These are phyloP conservation scores for Amaranthus palmeri DNA, from an alignment of 148 eudicot species.

Conservation along the genomic window DNA sequence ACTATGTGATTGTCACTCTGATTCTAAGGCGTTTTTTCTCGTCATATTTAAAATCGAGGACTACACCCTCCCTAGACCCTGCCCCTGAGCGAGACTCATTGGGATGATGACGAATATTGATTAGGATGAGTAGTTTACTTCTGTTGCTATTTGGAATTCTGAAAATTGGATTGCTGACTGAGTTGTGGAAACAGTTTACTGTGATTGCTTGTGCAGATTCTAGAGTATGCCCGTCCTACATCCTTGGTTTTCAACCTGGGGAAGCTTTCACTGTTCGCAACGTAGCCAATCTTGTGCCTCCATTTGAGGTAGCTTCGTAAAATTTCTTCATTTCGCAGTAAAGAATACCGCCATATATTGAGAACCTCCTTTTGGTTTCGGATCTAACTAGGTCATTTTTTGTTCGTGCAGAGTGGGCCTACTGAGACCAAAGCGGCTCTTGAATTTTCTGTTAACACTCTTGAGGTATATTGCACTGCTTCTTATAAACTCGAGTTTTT, in stretches of 20 bases:
- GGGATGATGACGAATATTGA: too few species aligned
- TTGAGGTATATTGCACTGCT: constrained; percentile 49
- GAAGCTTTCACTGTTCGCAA: constrained; percentile 85
- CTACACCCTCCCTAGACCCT: too few species aligned
- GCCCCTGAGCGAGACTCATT: too few species aligned
- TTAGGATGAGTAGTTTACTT: too few species aligned
- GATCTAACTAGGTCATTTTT: background rate
- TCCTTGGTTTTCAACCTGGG: constrained; percentile 88
- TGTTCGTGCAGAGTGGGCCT: constrained; percentile 67
- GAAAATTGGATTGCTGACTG: constrained; percentile 27
- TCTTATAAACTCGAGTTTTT: background rate
- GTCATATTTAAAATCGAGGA: background rate
- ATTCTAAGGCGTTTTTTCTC: background rate
- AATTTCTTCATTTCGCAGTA: background rate
- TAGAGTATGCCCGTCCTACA: constrained; percentile 84
- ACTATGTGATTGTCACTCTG: background rate
- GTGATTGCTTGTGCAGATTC: constrained; percentile 99
- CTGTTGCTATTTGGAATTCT: constrained; percentile 10
- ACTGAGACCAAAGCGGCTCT: constrained; percentile 94
- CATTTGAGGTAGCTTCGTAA: constrained; percentile 54
- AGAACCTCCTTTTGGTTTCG: background rate
- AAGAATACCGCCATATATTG: background rate
- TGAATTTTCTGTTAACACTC: constrained; percentile 82
- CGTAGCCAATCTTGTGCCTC: constrained; percentile 90
- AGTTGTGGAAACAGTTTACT: constrained; percentile 61